Percentiles rank a stretch among this genome's conserved stretches.
Evolutionary conservation across 345 rosid genomes (phyloP).

Genomic region (Arabidopsis arenosa): DNA sequence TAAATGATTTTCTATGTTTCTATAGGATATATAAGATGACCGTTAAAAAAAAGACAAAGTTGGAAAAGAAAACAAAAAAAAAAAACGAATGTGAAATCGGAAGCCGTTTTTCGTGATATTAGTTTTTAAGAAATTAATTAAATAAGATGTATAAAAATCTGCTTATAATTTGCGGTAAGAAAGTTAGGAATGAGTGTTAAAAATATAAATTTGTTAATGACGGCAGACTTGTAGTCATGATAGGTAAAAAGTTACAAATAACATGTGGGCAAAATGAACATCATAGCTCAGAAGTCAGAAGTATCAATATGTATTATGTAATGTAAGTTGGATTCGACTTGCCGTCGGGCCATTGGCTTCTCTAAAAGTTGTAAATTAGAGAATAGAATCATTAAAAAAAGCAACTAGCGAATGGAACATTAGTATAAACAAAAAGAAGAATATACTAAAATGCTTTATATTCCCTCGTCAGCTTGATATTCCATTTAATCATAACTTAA

Average conservation of each 20-base stretch:
- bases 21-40: background rate
- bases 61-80: background rate
- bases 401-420: conserved; percentile 23
- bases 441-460: conserved; percentile 41
- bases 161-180: too few species aligned
- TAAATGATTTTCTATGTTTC: background rate
- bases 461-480: conserved; percentile 29
- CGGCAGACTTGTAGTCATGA: background rate
- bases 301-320: background rate
- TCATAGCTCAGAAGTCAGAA: conserved; percentile 7
- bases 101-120: background rate
- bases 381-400: conserved; percentile 34
- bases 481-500: conserved; percentile 2
- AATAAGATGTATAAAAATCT: background rate
- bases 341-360: conserved; percentile 29
- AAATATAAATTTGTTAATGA: too few species aligned
- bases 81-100: background rate
- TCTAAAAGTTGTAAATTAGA: conserved; percentile 16
- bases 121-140: background rate
- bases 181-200: too few species aligned
- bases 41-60: background rate
- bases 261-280: conserved; percentile 21
- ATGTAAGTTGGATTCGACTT: conserved; percentile 35
- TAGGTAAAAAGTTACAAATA: background rate
- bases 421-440: conserved; percentile 24